Conservation (phyloP, 2,329 filamentous ascomycete species). For the Neobulgaria alba region DNA sequence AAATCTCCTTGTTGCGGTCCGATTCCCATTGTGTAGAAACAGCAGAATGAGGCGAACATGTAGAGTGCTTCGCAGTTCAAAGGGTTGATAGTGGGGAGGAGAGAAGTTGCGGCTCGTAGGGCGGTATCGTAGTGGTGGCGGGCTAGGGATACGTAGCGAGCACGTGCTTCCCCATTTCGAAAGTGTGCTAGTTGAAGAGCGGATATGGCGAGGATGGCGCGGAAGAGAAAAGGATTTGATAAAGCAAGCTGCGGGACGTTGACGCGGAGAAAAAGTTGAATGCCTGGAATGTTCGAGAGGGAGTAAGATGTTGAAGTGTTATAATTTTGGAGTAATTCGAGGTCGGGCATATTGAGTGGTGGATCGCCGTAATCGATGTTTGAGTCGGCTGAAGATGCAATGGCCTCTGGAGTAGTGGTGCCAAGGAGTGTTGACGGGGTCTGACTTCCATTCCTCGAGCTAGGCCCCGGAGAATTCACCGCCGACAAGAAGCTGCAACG, state of each 20-base stretch:
- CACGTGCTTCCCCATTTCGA: constrained; percentile 1
- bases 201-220: constrained; percentile 3
- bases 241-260: constrained; percentile 8
- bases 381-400: too few relatives aligned
- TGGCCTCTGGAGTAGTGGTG: too few relatives aligned
- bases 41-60: constrained; percentile 31
- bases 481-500: too few relatives aligned
- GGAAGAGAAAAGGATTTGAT: constrained; percentile 13
- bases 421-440: too few relatives aligned
- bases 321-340: constrained; percentile 18
- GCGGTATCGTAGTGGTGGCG: neutral
- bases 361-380: too few relatives aligned
- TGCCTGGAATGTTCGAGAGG: constrained; percentile 7
- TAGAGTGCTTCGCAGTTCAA: constrained; percentile 30
- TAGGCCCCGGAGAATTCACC: too few relatives aligned
- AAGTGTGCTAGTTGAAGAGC: constrained; percentile 1
- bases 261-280: constrained; percentile 11
- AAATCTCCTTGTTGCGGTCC: constrained; percentile 29
- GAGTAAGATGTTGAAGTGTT: constrained; percentile 14
- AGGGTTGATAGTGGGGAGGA: constrained; percentile 27
- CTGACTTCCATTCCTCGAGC: too few relatives aligned
- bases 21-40: constrained; percentile 29
- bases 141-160: neutral
- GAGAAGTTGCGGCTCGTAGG: constrained; percentile 19
- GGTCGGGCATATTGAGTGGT: constrained; percentile 12